Percentiles rank a stretch among this genome's conserved stretches.
Conservation (phyloP, 1,284 basidiomycete genomes). For the Pisolithus thermaeus region DNA sequence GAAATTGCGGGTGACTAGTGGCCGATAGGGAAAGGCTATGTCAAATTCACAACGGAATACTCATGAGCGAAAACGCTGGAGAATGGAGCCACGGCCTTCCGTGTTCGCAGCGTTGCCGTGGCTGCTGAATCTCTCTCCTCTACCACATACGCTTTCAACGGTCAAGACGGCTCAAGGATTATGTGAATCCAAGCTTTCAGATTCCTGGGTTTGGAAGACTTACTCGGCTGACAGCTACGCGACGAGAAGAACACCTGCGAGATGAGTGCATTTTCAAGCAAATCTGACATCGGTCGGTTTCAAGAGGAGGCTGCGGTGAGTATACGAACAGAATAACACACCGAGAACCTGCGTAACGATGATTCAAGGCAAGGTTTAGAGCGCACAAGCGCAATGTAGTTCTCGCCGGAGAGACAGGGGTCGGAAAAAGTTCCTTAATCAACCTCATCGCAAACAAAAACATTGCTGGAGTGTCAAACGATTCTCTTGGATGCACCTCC, state of each 20-base stretch:
- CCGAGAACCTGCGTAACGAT: background rate
- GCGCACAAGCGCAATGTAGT: conserved; percentile 19
- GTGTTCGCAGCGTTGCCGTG: background rate
- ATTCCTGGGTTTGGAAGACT: background rate
- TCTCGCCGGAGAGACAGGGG: conserved; percentile 26
- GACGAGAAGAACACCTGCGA: background rate
- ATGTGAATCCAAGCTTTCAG: background rate
- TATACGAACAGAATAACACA: background rate
- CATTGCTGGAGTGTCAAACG: conserved; percentile 21
- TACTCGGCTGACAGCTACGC: background rate
- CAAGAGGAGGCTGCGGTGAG: background rate
- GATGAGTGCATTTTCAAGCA: background rate
- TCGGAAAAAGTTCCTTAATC: conserved; percentile 29
- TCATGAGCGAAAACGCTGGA: background rate
- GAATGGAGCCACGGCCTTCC: background rate
- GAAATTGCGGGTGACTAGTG: background rate
- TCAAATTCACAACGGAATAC: background rate
- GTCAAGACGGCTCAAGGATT: background rate
- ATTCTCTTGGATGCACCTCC: conserved; percentile 24
- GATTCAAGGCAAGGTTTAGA: background rate
- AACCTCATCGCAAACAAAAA: conserved; percentile 22
- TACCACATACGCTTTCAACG: background rate
- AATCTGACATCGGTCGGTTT: background rate
- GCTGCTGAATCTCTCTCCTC: background rate
- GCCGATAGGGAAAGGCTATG: background rate